phyloP scores from a whole-genome alignment of 768 basidiomycete species.

The Chalciporus sphaerocephalus region DNA sequence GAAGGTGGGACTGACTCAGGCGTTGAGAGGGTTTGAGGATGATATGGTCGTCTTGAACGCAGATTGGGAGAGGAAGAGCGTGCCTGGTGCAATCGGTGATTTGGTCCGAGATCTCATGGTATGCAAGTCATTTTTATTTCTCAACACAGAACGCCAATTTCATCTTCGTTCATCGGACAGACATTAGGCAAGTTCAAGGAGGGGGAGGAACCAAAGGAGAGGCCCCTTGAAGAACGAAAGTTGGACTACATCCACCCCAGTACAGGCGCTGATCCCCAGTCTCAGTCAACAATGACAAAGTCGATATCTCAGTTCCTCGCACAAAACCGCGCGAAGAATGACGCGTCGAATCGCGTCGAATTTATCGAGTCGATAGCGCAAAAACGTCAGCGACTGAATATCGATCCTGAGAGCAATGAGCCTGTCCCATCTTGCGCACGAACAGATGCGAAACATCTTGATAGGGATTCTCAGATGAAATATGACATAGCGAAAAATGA shows the following conservation, averaged over 20 bases:
- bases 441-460: slow-evolving; percentile 62
- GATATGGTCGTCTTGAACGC: slow-evolving; percentile 69
- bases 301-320: slow-evolving; percentile 71
- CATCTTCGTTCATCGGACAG: slow-evolving; percentile 9
- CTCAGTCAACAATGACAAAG: slow-evolving; percentile 60
- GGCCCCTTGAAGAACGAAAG: slow-evolving; percentile 62
- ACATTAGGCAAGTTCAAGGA: slow-evolving; percentile 30
- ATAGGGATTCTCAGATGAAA: slow-evolving; percentile 77
- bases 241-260: slow-evolving; percentile 53
- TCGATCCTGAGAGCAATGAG: slow-evolving; percentile 32
- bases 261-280: slow-evolving; percentile 43
- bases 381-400: slow-evolving; percentile 45
- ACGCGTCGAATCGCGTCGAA: slow-evolving; percentile 72
- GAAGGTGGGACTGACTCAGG: slow-evolving; percentile 52
- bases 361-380: slow-evolving; percentile 60
- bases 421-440: slow-evolving; percentile 61
- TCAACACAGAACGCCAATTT: too few relatives aligned
- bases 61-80: slow-evolving; percentile 56
- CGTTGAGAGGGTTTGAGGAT: slow-evolving; percentile 58
- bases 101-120: slow-evolving; percentile 52
- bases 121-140: slow-evolving; percentile 16
- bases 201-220: slow-evolving; percentile 24
- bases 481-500: slow-evolving; percentile 86
- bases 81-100: slow-evolving; percentile 52
- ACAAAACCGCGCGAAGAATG: slow-evolving; percentile 64